A percentile compares a stretch with the other conserved stretches of the same genome.
Evolutionary conservation across 208 protist genomes (phyloP).

Genomic region (Leishmania tarentolae): DNA sequence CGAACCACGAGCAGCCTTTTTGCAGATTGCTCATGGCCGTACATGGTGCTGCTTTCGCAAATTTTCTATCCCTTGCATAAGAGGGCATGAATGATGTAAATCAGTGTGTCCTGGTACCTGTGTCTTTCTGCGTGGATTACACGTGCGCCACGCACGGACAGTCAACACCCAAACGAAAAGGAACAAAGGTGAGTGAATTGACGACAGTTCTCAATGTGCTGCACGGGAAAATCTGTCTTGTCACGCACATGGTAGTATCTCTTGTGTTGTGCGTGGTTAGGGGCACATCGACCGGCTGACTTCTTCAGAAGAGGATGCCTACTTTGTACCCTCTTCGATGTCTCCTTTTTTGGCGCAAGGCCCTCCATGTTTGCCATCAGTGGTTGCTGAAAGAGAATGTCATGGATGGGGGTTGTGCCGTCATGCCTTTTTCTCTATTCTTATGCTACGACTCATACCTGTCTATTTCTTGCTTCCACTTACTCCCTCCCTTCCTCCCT

Average conservation of each 20-base stretch:
- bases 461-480: background rate
- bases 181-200: background rate
- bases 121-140: conserved; percentile 2
- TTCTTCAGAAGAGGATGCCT: background rate
- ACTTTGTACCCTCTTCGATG: background rate
- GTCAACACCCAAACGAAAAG: background rate
- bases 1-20: background rate
- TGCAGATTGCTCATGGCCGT: background rate
- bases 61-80: conserved; percentile 1
- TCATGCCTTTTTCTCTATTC: background rate
- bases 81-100: conserved; percentile 9
- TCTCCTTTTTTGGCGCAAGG: conserved; percentile 7
- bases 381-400: background rate
- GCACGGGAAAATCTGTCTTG: background rate
- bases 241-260: background rate
- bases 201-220: background rate
- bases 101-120: background rate
- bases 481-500: background rate
- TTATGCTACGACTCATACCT: background rate
- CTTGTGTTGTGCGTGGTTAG: background rate
- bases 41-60: background rate
- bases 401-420: background rate
- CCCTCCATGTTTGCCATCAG: background rate
- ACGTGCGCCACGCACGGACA: background rate
- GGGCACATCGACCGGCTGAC: background rate